Percentiles rank a stretch among this genome's conserved stretches.
phyloP scores from a whole-genome alignment of 176 grass and related monocot genomes.

The Ensete ventricosum region DNA sequence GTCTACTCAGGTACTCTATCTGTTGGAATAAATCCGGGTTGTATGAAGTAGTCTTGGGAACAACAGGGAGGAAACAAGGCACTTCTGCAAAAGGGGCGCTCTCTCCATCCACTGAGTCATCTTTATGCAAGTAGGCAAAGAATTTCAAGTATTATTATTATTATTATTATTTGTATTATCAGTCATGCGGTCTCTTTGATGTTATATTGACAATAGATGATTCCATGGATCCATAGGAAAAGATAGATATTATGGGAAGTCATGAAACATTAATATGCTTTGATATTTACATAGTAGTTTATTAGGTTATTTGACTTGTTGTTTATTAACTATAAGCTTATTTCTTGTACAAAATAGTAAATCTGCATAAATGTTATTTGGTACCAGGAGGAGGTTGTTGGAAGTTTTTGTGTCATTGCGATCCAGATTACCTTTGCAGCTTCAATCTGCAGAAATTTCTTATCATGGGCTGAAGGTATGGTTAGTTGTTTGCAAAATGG shows the following conservation, averaged over 20 bases:
- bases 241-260: background rate
- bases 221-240: background rate
- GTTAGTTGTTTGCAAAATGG: conserved; percentile 5
- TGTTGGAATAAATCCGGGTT: conserved; percentile 80
- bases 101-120: conserved; percentile 57
- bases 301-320: background rate
- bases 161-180: background rate
- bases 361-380: background rate
- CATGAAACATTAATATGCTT: background rate
- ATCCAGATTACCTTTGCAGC: conserved; percentile 18
- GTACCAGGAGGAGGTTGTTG: conserved; percentile 58
- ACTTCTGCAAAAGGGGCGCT: conserved; percentile 55
- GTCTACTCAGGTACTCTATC: conserved; percentile 58
- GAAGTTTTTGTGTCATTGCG: conserved; percentile 43
- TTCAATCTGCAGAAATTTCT: conserved; percentile 24
- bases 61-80: conserved; percentile 91
- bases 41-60: conserved; percentile 75
- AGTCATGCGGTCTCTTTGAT: background rate
- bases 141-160: conserved; percentile 20
- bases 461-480: conserved; percentile 65
- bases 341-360: conserved; percentile 1
- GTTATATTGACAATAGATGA: background rate
- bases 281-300: background rate
- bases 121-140: conserved; percentile 75
- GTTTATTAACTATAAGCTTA: background rate